Percentiles rank a stretch among this genome's conserved stretches.
These are phyloP conservation scores for Westerdykella sp. DNA, from an alignment of 2,329 filamentous ascomycete species.

Conservation along the genomic window DNA sequence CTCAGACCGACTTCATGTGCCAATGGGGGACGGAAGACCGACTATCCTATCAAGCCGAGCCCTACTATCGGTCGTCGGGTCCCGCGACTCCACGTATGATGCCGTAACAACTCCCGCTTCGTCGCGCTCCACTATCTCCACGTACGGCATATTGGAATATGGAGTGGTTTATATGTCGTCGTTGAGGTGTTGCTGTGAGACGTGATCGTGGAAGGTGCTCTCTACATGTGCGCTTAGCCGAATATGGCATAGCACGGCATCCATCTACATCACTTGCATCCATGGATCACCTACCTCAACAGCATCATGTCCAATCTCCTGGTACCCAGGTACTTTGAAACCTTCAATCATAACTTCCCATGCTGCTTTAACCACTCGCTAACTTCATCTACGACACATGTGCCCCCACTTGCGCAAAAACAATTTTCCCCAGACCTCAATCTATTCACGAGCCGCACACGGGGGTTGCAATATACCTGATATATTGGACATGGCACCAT, in stretches of 20 bases:
- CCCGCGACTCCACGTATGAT: slow-evolving; percentile 41
- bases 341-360: too few relatives aligned
- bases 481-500: too few relatives aligned
- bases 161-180: not conserved
- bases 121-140: slow-evolving; percentile 40
- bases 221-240: not conserved
- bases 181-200: not conserved
- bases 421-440: too few relatives aligned
- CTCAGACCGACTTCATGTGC: not conserved
- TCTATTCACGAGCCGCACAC: too few relatives aligned
- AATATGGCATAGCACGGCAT: not conserved
- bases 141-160: not conserved
- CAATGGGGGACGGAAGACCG: slow-evolving; percentile 6
- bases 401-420: too few relatives aligned
- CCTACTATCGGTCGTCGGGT: not conserved
- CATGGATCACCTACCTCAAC: too few relatives aligned
- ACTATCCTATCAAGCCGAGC: slow-evolving; percentile 45
- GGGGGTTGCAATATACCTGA: too few relatives aligned
- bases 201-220: not conserved
- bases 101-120: slow-evolving; percentile 46
- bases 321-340: too few relatives aligned
- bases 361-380: too few relatives aligned
- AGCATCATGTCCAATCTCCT: too few relatives aligned
- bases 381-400: too few relatives aligned
- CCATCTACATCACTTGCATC: not conserved